Percentiles rank a stretch among this genome's conserved stretches.
Evolutionary conservation across 306 rosid species (phyloP).

Genomic region (Vigna radiata): DNA sequence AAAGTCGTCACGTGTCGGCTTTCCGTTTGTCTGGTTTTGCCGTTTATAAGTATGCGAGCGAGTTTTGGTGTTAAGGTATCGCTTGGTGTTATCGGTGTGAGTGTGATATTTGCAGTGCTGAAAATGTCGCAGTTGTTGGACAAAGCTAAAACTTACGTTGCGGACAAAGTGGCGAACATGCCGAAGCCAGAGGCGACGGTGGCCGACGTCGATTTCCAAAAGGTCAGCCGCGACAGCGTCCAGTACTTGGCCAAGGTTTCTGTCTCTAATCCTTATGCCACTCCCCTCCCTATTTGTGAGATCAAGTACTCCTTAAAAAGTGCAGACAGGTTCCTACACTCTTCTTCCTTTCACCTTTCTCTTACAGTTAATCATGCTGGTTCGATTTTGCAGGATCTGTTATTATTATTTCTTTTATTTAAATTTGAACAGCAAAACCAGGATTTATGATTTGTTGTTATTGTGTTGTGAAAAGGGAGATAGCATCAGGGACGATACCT

Average conservation of each 20-base stretch:
- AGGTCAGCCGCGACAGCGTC: conserved; percentile 43
- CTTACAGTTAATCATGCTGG: no score
- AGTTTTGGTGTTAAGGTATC: conserved; percentile 18
- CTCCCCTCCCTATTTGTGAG: conserved; percentile 76
- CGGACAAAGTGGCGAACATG: conserved; percentile 56
- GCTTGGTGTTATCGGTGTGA: conserved; percentile 1
- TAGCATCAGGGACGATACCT: conserved; percentile 77
- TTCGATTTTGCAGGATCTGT: no score
- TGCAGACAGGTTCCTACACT: conserved; percentile 43
- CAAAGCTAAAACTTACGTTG: conserved; percentile 62
- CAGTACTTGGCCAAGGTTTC: conserved; percentile 72
- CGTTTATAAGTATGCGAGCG: background rate
- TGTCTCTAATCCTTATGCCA: conserved; percentile 68
- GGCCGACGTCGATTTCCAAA: conserved; percentile 71
- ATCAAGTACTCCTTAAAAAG: conserved; percentile 80
- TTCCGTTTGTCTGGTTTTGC: background rate
- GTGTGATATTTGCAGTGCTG: conserved; percentile 14
- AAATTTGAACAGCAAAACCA: no score
- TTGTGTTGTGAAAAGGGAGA: conserved; percentile 57
- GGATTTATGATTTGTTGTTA: background rate
- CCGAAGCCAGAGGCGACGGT: conserved; percentile 77
- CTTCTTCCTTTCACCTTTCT: background rate
- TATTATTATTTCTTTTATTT: no score
- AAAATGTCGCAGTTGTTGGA: conserved; percentile 67
- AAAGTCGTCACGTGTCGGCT: conserved; percentile 40